Evolutionary conservation across 176 grass and related monocot species (phyloP).

Genomic region (Eremochloa ophiuroides): DNA sequence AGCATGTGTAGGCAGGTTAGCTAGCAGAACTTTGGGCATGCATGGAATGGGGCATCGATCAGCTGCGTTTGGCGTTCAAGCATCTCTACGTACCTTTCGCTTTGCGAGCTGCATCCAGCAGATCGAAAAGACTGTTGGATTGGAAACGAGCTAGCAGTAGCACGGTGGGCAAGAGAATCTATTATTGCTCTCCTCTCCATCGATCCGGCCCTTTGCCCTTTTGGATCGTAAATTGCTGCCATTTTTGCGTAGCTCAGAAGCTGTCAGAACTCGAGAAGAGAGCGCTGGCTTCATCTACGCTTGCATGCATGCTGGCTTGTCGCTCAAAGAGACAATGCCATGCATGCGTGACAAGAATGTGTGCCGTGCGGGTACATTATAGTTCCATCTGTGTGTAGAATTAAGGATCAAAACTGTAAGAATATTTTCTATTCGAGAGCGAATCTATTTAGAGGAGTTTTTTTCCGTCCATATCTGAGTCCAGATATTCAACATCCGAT

Average conservation of each 20-base stretch:
- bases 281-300: neutral
- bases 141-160: neutral
- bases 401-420: too few species aligned
- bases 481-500: too few species aligned
- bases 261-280: neutral
- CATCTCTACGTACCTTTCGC: too few species aligned
- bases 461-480: too few species aligned
- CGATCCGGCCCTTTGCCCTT: neutral
- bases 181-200: neutral
- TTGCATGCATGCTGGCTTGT: too few species aligned
- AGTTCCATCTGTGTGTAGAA: neutral
- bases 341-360: neutral
- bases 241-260: slow-evolving; percentile 28
- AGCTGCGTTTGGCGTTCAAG: too few species aligned
- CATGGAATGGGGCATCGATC: neutral
- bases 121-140: slow-evolving; percentile 19
- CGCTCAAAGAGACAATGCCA: neutral
- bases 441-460: too few species aligned
- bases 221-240: slow-evolving; percentile 1
- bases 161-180: neutral
- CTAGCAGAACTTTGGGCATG: neutral
- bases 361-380: neutral
- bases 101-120: neutral
- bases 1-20: too few species aligned
- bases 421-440: too few species aligned